A percentile compares a stretch with the other conserved stretches of the same genome.
These are phyloP conservation scores for Candida morakotiae DNA, from an alignment of 805 yeast species.

Conservation along the genomic window DNA sequence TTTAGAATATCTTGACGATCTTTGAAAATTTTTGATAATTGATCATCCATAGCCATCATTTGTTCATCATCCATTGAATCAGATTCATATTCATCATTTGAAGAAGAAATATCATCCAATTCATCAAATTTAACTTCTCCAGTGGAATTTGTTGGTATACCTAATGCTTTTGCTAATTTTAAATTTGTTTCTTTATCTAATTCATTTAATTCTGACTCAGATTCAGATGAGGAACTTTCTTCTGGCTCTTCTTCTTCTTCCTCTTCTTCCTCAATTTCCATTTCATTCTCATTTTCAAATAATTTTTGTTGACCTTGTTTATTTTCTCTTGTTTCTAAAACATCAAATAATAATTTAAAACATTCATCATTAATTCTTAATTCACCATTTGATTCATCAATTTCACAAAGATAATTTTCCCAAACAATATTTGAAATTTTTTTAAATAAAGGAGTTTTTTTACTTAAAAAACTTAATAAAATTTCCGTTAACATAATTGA, in stretches of 20 bases:
- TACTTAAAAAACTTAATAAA: conserved; percentile 41
- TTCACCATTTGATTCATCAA: conserved; percentile 20
- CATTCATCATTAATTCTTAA: conserved; percentile 26
- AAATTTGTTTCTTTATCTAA: conserved; percentile 47
- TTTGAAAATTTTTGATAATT: conserved; percentile 76
- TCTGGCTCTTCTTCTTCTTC: conserved; percentile 13
- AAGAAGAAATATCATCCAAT: conserved; percentile 30
- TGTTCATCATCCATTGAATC: conserved; percentile 90
- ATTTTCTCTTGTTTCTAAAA: conserved; percentile 60
- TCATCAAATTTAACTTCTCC: conserved; percentile 46
- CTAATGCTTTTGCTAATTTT: conserved; percentile 67
- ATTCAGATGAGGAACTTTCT: conserved; percentile 11
- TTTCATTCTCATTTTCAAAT: conserved; percentile 57
- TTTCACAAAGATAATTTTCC: conserved; percentile 36
- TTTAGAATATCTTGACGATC: conserved; percentile 70
- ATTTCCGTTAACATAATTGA: conserved; percentile 39
- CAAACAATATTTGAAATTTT: conserved; percentile 36
- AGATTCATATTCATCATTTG: conserved; percentile 58
- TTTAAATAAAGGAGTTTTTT: conserved; percentile 33
- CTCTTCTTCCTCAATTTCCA: conserved; percentile 21
- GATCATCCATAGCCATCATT: conserved; percentile 91
- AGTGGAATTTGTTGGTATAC: conserved; percentile 46
- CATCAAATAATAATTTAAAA: conserved; percentile 32
- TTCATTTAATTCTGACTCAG: conserved; percentile 12
- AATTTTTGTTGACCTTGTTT: conserved; percentile 73